Base-by-base conservation (phyloP, 2,329 filamentous ascomycete species). In the Clarireedia monteithiana region DNA sequence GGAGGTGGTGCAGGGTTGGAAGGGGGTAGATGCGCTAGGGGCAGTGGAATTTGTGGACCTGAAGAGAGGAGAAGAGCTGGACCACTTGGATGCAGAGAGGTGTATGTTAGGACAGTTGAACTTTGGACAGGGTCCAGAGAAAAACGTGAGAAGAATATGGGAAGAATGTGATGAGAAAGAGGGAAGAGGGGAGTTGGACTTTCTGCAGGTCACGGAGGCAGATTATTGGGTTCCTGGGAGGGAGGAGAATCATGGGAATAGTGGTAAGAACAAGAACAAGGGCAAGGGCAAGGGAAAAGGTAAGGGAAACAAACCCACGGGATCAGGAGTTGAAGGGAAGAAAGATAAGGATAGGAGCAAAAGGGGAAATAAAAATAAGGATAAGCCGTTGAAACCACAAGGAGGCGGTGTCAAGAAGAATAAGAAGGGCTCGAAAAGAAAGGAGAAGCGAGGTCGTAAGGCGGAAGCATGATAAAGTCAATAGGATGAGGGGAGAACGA, bases 101-200 rank as follows among this genome's bases (percentile, higher is more conserved):
- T 10, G 39, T 17, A 36, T 26, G 40, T 15, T 46, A 17, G 53
- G 9, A 6, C 20, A 24, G n/a, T 24, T 56, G 24, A 53, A 53
- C 20, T 56, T 56, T 42, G 47, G 48, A 2, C 54, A 56, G 24
- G 42, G 34, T 47, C 48, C 48, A 6, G 36, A 39, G 14, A 48
- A 1, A 23, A 27, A 23, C 1, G n/a, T 47, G 4, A 38, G 27
- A 23, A n/a, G 34, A 5, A 47, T 51, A 40, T 40, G 54, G n/a
- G 48, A 27, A n/a, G 27, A 30, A 24, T 34, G 23, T 14, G 48
- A 56, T 53, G 0, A 7, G n/a, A 34, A 15, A 3, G 27, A 39
- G n/a, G 54, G 54, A 9, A 53, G 44, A 39, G 15, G 30, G 12
- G n/a, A 23, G n/a, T 23, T 44, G 44, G 23, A n/a, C 2, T n/a